A percentile compares a stretch with the other conserved stretches of the same genome.
These are phyloP conservation scores for Cyberlindnera sargentensis DNA, from an alignment of 805 yeast genomes.

Conservation along the genomic window DNA sequence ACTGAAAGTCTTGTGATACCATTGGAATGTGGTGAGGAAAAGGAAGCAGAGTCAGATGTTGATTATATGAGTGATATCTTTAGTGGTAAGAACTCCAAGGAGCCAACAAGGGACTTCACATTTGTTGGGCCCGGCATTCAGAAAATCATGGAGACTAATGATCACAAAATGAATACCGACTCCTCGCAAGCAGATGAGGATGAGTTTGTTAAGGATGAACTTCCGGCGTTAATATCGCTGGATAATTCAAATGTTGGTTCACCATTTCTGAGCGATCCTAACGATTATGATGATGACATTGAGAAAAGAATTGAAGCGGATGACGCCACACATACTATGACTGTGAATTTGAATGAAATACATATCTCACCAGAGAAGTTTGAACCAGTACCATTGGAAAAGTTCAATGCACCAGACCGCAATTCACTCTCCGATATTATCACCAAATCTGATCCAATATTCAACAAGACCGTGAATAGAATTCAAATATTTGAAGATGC, in stretches of 20 bases:
- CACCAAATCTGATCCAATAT: conserved; percentile 20
- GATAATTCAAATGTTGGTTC: conserved; percentile 4
- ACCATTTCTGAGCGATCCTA: conserved; percentile 19
- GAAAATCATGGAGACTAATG: neutral
- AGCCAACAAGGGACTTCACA: conserved; percentile 3
- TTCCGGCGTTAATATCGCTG: neutral
- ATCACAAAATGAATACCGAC: conserved; percentile 3
- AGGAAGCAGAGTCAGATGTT: conserved; percentile 1
- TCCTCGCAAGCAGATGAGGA: conserved; percentile 3
- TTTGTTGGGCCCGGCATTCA: conserved; percentile 6
- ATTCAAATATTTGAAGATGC: conserved; percentile 22
- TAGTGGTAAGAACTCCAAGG: conserved; percentile 2
- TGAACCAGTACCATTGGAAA: neutral
- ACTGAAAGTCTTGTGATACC: conserved; percentile 3
- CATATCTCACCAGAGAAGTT: conserved; percentile 22
- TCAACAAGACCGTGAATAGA: conserved; percentile 12
- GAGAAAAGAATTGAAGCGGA: conserved; percentile 9
- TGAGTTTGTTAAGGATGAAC: neutral
- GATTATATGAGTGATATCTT: conserved; percentile 21
- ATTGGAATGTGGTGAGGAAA: conserved; percentile 9
- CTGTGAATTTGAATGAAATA: conserved; percentile 16
- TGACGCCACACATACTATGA: conserved; percentile 17
- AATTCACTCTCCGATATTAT: conserved; percentile 16
- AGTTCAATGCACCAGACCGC: conserved; percentile 8
- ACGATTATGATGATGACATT: conserved; percentile 7